Conservation (phyloP, 345 rosid species). For the Euphorbia tirucalli region DNA sequence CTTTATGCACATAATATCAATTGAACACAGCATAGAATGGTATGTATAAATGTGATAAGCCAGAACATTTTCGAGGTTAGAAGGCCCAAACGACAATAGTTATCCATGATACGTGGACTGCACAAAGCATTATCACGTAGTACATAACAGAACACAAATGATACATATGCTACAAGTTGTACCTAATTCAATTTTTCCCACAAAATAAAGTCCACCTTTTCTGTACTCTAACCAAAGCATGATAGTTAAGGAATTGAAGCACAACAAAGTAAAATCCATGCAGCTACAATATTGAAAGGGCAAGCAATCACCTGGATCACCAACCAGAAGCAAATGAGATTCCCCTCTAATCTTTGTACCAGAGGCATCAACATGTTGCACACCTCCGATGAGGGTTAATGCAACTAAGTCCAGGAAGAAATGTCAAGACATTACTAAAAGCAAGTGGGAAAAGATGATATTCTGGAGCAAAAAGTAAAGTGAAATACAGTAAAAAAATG, state of each 20-base stretch:
- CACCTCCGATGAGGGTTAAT: conserved; percentile 89
- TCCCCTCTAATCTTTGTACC: conserved; percentile 96
- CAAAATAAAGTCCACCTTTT: not conserved
- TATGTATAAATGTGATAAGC: not conserved
- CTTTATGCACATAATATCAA: not conserved
- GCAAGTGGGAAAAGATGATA: not conserved
- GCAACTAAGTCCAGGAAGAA: conserved; percentile 50
- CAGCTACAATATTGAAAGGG: not conserved
- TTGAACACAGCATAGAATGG: not conserved
- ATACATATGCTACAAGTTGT: not conserved
- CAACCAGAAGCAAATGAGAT: conserved; percentile 93
- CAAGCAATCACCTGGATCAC: conserved; percentile 76
- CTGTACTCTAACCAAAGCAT: not conserved
- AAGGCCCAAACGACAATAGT: not conserved
- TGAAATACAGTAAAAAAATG: conserved; percentile 3
- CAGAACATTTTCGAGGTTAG: not conserved
- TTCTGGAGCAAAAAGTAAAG: not conserved
- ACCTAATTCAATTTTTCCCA: not conserved
- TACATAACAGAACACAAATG: not conserved
- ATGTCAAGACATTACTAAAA: not conserved
- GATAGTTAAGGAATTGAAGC: conserved; percentile 8
- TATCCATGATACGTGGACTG: not conserved
- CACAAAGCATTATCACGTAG: not conserved
- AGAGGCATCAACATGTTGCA: conserved; percentile 92
- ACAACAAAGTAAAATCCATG: not conserved